Evolutionary conservation across 306 rosid species (phyloP).

Genomic region (Gleditsia sinensis): DNA sequence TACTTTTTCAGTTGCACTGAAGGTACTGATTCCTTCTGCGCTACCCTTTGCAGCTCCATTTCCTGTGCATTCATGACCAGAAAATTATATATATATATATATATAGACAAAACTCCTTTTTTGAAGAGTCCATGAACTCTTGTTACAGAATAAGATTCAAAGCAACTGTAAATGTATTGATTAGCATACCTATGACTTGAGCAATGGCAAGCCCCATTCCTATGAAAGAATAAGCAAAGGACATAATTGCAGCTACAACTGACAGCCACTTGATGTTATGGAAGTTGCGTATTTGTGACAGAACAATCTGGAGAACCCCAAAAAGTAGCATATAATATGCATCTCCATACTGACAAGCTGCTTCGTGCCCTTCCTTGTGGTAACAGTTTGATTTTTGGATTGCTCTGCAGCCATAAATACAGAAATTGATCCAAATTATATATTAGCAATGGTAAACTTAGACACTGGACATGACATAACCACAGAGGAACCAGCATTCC

Average conservation of each 20-base stretch:
- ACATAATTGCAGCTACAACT: conserved; percentile 73
- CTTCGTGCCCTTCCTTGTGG: conserved; percentile 38
- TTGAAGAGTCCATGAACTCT: not conserved
- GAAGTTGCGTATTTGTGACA: conserved; percentile 81
- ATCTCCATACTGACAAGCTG: conserved; percentile 39
- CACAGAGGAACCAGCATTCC: not conserved
- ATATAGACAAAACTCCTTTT: not conserved
- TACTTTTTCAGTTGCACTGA: conserved; percentile 48
- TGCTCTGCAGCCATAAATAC: conserved; percentile 47
- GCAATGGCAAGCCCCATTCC: conserved; percentile 60
- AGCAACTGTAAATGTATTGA: not conserved
- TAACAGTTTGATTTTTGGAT: conserved; percentile 48
- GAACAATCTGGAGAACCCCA: conserved; percentile 58
- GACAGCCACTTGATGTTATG: conserved; percentile 76
- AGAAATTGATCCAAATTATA: not conserved
- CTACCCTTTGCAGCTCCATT: conserved; percentile 65
- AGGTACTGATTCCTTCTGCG: conserved; percentile 49
- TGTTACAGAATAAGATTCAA: conserved; percentile 19
- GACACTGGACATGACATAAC: not conserved
- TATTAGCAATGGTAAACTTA: conserved; percentile 20
- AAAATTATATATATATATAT: not conserved
- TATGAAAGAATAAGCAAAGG: conserved; percentile 69
- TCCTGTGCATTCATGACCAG: conserved; percentile 49
- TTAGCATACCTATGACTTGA: conserved; percentile 42
- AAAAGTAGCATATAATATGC: conserved; percentile 57